phyloP scores from a whole-genome alignment of 768 basidiomycete genomes.

The Agrocybe praecox region DNA sequence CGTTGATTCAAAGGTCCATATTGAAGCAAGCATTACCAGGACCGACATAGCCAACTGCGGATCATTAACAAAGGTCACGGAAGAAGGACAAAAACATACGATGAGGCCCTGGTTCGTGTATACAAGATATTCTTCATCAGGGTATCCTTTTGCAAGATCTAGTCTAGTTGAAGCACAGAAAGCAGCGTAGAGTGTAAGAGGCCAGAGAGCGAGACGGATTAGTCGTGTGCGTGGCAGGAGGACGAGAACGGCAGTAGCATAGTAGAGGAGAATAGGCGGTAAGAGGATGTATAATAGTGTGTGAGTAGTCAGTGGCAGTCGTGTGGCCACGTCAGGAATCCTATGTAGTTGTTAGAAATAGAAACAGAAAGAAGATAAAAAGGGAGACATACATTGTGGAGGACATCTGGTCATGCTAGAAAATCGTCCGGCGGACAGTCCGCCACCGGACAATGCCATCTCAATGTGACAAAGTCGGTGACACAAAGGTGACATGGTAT shows the following conservation, averaged over 20 bases:
- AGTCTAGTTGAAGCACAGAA: conserved; percentile 44
- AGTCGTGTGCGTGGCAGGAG: conserved; percentile 44
- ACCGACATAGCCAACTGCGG: conserved; percentile 39
- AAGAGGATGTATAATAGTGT: conserved; percentile 38
- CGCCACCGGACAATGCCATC: too few relatives aligned
- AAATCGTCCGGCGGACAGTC: too few relatives aligned
- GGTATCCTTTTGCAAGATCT: conserved; percentile 37
- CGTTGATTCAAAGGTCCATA: conserved; percentile 41
- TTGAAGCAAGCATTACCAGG: conserved; percentile 36
- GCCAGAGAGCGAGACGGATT: conserved; percentile 49
- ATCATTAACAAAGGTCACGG: not conserved
- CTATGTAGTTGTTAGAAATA: not conserved
- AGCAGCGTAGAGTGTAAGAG: conserved; percentile 45
- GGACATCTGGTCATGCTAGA: too few relatives aligned
- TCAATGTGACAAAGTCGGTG: too few relatives aligned
- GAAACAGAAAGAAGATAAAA: too few relatives aligned
- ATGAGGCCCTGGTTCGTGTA: conserved; percentile 47
- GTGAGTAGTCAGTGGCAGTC: conserved; percentile 34
- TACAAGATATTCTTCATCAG: conserved; percentile 33
- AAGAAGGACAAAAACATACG: conserved; percentile 31
- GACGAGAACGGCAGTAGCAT: conserved; percentile 55
- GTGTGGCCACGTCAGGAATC: conserved; percentile 7
- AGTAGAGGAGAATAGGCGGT: conserved; percentile 47
- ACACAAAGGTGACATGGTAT: too few relatives aligned
- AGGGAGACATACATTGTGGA: too few relatives aligned